Conservation (phyloP, 208 protist genomes). For the Acanthamoeba castellanii region DNA sequence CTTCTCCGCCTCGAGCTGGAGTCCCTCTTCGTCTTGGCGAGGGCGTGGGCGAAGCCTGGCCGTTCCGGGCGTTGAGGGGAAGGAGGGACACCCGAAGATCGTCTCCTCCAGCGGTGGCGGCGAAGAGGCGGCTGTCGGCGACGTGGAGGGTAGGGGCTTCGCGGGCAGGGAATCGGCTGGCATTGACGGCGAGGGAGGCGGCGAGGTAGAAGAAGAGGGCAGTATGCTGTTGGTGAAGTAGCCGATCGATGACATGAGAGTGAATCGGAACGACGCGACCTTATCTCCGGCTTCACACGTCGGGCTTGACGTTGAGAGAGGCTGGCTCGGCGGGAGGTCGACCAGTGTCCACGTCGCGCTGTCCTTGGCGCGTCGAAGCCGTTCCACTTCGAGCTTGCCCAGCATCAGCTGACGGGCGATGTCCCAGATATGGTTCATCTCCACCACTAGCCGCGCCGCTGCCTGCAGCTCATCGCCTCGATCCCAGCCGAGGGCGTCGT, state of each 20-base stretch:
- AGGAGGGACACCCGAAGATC: background rate
- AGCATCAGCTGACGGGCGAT: background rate
- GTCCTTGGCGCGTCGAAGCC: background rate
- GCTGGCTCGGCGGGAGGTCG: background rate
- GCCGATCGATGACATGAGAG: background rate
- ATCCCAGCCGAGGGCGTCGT: background rate
- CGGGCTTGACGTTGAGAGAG: background rate
- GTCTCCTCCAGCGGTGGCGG: background rate
- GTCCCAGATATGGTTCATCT: constrained; percentile 64
- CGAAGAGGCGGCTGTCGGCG: background rate
- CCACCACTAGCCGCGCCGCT: background rate
- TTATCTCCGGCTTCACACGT: background rate
- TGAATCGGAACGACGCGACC: background rate
- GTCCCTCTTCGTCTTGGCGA: background rate
- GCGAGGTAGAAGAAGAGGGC: background rate
- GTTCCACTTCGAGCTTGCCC: background rate
- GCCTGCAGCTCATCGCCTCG: constrained; percentile 19
- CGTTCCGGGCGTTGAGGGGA: constrained; percentile 16
- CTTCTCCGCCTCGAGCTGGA: background rate
- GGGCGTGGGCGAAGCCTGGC: background rate
- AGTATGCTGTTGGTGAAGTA: background rate
- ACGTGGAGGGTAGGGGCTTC: background rate
- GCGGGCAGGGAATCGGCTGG: background rate
- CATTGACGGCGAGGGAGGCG: background rate
- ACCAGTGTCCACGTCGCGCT: background rate